These are phyloP conservation scores for Pseudophaeomoniella oleicola DNA, from an alignment of 2,329 filamentous ascomycete species.

Conservation along the genomic window DNA sequence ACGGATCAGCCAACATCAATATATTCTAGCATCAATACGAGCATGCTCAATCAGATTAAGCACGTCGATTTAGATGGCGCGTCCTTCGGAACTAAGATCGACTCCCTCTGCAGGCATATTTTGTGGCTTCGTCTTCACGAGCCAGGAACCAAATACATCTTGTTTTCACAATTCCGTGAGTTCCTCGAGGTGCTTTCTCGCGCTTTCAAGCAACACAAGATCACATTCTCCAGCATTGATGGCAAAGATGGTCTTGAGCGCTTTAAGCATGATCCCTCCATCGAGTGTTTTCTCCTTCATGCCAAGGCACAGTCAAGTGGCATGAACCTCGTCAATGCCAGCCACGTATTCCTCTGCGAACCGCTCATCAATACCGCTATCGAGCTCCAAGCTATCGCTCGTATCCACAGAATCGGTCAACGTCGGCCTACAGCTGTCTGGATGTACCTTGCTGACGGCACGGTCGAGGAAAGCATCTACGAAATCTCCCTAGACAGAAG, in stretches of 20 bases:
- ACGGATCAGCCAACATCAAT: constrained; percentile 36
- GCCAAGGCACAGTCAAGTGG: constrained; percentile 80
- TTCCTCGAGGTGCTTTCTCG: constrained; percentile 61
- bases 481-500: constrained; percentile 68
- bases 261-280: constrained; percentile 59
- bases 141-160: constrained; percentile 74
- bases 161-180: constrained; percentile 84
- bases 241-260: constrained; percentile 44
- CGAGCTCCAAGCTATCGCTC: constrained; percentile 86
- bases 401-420: constrained; percentile 90
- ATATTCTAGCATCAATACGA: constrained; percentile 61
- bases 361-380: constrained; percentile 86
- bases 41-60: constrained; percentile 65
- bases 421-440: constrained; percentile 78
- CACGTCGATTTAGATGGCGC: constrained; percentile 59
- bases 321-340: constrained; percentile 82
- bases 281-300: constrained; percentile 79
- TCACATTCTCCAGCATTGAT: constrained; percentile 59
- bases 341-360: constrained; percentile 87
- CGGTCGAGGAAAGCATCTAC: constrained; percentile 86
- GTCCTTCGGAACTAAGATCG: constrained; percentile 72
- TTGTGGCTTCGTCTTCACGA: constrained; percentile 75
- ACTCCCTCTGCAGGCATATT: constrained; percentile 66
- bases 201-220: constrained; percentile 57
- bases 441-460: constrained; percentile 84